Conservation (phyloP, 1,139 yeast species). For the Meyerozyma guilliermondii region DNA sequence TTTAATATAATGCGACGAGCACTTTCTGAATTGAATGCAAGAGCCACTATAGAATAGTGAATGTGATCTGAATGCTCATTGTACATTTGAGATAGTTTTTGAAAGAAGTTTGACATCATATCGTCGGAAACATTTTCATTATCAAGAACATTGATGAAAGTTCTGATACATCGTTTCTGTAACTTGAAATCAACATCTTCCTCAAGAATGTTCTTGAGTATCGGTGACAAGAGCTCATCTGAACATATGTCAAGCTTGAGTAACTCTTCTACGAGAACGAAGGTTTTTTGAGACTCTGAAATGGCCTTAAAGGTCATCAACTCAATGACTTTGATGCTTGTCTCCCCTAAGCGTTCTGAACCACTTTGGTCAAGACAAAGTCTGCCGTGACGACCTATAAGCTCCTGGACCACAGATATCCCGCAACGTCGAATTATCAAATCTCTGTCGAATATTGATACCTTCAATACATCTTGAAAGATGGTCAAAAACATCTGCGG, state of each 20-base stretch:
- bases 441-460: slow-evolving; percentile 68
- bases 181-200: not conserved
- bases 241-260: slow-evolving; percentile 22
- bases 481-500: slow-evolving; percentile 17
- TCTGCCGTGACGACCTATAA: slow-evolving; percentile 56
- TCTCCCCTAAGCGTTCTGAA: slow-evolving; percentile 22
- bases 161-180: not conserved
- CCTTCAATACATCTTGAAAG: slow-evolving; percentile 44
- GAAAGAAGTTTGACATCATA: not conserved
- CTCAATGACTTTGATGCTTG: slow-evolving; percentile 53
- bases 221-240: not conserved
- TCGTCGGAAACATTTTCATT: not conserved
- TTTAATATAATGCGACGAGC: slow-evolving; percentile 7
- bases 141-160: not conserved
- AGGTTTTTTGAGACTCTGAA: not conserved
- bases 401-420: slow-evolving; percentile 82
- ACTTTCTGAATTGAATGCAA: slow-evolving; percentile 29
- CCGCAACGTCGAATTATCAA: slow-evolving; percentile 75
- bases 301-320: slow-evolving; percentile 24
- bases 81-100: not conserved
- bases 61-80: slow-evolving; percentile 17
- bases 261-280: slow-evolving; percentile 17
- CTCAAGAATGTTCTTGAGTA: not conserved
- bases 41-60: slow-evolving; percentile 24
- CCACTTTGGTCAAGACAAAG: slow-evolving; percentile 10